These are phyloP conservation scores for Micractinium conductrix DNA, from an alignment of 139 green algal species.

Conservation along the genomic window DNA sequence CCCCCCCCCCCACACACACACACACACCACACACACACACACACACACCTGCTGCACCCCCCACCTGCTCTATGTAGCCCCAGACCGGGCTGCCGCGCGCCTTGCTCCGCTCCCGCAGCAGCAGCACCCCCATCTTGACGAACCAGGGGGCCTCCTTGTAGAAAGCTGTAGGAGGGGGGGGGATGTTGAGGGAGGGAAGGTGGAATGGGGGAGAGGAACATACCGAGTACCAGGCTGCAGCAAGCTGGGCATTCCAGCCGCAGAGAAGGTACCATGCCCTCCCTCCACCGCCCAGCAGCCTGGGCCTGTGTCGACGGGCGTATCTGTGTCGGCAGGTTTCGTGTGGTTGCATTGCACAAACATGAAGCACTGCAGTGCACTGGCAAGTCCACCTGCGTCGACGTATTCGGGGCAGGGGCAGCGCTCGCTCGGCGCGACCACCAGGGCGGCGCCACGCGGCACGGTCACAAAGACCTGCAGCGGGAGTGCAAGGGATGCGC, in stretches of 20 bases:
- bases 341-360: too few relatives aligned
- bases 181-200: neutral
- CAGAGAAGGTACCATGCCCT: too few relatives aligned
- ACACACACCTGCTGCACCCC: too few relatives aligned
- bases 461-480: constrained; percentile 73
- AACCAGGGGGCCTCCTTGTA: constrained; percentile 64
- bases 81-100: constrained; percentile 48
- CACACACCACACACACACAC: too few relatives aligned
- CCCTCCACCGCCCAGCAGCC: too few relatives aligned
- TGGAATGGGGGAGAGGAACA: neutral
- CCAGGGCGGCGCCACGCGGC: constrained; percentile 58
- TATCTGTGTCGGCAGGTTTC: too few relatives aligned
- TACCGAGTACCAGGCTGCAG: neutral
- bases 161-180: constrained; percentile 33
- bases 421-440: constrained; percentile 67
- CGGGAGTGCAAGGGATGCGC: too few relatives aligned
- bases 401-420: constrained; percentile 58
- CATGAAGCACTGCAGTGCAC: too few relatives aligned
- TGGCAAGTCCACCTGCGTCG: neutral
- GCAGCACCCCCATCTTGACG: constrained; percentile 73
- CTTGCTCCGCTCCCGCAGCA: constrained; percentile 69
- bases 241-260: too few relatives aligned
- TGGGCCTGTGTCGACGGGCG: too few relatives aligned
- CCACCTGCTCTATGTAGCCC: constrained; percentile 71
- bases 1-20: too few relatives aligned